Percentiles rank a stretch among this genome's conserved stretches.
phyloP scores from a whole-genome alignment of 108 stramenopile species.

The Stephanodiscus triporus region DNA sequence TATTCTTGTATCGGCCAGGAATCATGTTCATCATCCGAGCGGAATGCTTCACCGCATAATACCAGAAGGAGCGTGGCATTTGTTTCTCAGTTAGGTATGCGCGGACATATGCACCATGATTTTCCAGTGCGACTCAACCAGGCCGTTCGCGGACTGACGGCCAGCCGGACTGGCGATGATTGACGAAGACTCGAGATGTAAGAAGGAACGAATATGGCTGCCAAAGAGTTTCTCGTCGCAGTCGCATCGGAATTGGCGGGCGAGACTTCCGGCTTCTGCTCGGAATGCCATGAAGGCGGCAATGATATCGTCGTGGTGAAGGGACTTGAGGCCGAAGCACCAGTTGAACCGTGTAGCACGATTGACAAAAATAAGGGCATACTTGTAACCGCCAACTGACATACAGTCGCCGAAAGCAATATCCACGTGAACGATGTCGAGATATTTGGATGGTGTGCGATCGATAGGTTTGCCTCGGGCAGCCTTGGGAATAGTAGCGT shows the following conservation, averaged over 20 bases:
- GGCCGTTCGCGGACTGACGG: neutral
- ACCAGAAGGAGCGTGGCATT: slow-evolving; percentile 1
- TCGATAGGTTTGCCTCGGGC: neutral
- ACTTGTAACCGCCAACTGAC: slow-evolving; percentile 15
- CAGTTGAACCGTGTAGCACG: slow-evolving; percentile 16
- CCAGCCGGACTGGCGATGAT: neutral
- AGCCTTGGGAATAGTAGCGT: slow-evolving; percentile 15
- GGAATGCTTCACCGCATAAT: neutral
- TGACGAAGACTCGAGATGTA: no score
- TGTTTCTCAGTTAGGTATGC: neutral
- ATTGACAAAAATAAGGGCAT: slow-evolving; percentile 23
- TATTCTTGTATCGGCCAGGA: neutral
- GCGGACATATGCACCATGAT: slow-evolving; percentile 1
- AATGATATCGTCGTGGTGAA: slow-evolving; percentile 16
- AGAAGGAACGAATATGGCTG: no score
- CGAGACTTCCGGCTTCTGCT: slow-evolving; percentile 2
- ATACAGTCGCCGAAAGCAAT: slow-evolving; percentile 29
- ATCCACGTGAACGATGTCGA: slow-evolving; percentile 26
- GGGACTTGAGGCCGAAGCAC: slow-evolving; percentile 17
- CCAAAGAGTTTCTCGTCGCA: slow-evolving; percentile 24
- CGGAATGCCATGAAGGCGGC: slow-evolving; percentile 4
- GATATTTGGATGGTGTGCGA: neutral
- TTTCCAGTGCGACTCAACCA: slow-evolving; percentile 1
- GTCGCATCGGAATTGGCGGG: slow-evolving; percentile 20
- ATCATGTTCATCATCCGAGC: neutral